phyloP scores from a whole-genome alignment of 768 basidiomycete genomes.

The Tylopilus sp. region DNA sequence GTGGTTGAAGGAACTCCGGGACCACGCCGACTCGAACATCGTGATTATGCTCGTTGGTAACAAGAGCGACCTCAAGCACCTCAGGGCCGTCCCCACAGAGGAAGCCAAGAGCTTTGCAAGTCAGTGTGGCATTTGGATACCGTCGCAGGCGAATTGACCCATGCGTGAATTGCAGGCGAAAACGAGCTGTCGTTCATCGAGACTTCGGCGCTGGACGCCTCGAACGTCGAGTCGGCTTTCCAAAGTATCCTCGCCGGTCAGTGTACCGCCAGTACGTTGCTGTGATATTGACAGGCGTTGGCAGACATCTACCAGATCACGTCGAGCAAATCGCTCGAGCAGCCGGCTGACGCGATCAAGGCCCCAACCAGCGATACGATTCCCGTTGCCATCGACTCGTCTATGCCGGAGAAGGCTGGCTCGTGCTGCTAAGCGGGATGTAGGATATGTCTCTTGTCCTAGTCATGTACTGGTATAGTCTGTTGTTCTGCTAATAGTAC shows the following conservation, averaged over 20 bases:
- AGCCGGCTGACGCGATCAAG: constrained; percentile 73
- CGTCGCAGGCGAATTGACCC: background rate
- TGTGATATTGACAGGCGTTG: constrained; percentile 1
- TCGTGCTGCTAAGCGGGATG: constrained; percentile 56
- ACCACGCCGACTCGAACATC: constrained; percentile 91
- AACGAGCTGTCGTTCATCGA: constrained; percentile 94
- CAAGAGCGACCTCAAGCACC: constrained; percentile 98
- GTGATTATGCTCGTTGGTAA: constrained; percentile 97
- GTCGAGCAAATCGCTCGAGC: constrained; percentile 92
- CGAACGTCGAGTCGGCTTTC: constrained; percentile 97
- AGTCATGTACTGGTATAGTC: constrained; percentile 26
- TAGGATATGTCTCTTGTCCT: constrained; percentile 4
- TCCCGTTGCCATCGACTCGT: constrained; percentile 69
- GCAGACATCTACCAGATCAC: constrained; percentile 97
- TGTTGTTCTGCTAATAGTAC: constrained; percentile 27
- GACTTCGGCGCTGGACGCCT: constrained; percentile 99
- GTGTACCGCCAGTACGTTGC: constrained; percentile 19
- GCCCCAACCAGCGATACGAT: constrained; percentile 80
- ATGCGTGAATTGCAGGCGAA: constrained; percentile 54
- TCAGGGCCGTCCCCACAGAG: constrained; percentile 94
- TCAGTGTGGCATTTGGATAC: constrained; percentile 38
- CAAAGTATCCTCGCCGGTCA: constrained; percentile 90
- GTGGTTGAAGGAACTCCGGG: constrained; percentile 96
- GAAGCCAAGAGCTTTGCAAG: constrained; percentile 92
- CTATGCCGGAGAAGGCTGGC: constrained; percentile 47